These are phyloP conservation scores for Euryodendron excelsum DNA, from an alignment of 148 eudicot species.

Conservation along the genomic window DNA sequence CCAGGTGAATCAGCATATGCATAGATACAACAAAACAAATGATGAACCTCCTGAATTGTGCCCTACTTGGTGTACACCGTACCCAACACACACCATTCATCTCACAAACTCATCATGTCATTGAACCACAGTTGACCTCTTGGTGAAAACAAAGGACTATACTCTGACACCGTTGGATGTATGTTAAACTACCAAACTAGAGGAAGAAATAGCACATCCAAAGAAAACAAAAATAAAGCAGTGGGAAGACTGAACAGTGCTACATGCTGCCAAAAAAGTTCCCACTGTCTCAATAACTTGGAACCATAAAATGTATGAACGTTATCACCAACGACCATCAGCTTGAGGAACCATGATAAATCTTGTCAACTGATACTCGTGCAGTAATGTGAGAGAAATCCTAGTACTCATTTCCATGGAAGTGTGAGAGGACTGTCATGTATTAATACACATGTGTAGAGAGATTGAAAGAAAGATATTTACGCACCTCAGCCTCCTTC, in stretches of 20 bases:
- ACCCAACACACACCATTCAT: neutral
- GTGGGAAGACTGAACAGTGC: neutral
- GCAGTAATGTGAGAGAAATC: neutral
- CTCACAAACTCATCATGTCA: neutral
- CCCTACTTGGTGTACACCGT: too few species aligned
- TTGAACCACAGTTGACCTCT: neutral
- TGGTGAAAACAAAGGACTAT: neutral
- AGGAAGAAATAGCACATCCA: neutral
- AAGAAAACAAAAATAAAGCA: neutral
- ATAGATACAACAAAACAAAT: neutral
- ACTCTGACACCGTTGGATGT: neutral
- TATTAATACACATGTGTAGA: slow-evolving; percentile 2
- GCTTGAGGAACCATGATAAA: neutral
- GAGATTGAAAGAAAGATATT: neutral
- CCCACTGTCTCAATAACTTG: neutral
- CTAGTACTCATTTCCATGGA: neutral
- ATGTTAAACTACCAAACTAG: neutral
- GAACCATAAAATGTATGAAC: neutral
- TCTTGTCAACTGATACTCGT: neutral
- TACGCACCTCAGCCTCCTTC: slow-evolving; percentile 67
- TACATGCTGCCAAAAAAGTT: neutral
- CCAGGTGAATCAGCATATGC: neutral
- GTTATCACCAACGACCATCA: neutral
- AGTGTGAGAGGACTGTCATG: neutral
- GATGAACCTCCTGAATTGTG: neutral